phyloP scores from a whole-genome alignment of 441 rosid genomes.

The Omphalea diandra region DNA sequence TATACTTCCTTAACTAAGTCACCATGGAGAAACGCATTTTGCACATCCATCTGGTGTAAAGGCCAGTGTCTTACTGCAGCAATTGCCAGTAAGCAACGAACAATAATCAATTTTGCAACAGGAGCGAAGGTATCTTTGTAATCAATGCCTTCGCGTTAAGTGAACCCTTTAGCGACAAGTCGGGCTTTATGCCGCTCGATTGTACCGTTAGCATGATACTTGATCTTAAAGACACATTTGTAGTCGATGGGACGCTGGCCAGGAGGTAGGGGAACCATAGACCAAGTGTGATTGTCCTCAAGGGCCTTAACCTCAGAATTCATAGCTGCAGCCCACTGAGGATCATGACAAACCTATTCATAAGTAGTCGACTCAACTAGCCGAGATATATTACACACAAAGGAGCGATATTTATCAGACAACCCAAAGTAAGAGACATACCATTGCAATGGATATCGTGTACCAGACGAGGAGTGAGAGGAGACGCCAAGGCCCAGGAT shows the following conservation, averaged over 20 bases:
- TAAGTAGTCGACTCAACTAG: background rate
- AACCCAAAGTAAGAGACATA: background rate
- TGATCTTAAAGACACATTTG: background rate
- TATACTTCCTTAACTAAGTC: too few species aligned
- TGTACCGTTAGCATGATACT: background rate
- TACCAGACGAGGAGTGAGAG: background rate
- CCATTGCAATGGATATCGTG: background rate
- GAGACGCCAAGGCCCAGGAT: background rate
- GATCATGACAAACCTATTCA: background rate
- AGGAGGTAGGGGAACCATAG: background rate
- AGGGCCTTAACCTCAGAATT: background rate
- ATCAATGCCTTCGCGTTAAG: background rate
- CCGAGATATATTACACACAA: constrained; percentile 1
- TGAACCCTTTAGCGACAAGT: constrained; percentile 1
- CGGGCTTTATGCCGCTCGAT: background rate
- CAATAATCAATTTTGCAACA: background rate
- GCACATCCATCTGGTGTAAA: too few species aligned
- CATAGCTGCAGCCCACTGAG: background rate
- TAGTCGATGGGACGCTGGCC: background rate
- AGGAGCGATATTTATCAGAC: background rate
- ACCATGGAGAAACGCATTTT: too few species aligned
- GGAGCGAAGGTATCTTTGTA: background rate
- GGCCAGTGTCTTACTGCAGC: too few species aligned
- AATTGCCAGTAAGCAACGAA: background rate
- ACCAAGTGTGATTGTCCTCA: background rate